Base-by-base conservation (phyloP, 1,139 yeast genomes). In the Geotrichum fermentans region DNA sequence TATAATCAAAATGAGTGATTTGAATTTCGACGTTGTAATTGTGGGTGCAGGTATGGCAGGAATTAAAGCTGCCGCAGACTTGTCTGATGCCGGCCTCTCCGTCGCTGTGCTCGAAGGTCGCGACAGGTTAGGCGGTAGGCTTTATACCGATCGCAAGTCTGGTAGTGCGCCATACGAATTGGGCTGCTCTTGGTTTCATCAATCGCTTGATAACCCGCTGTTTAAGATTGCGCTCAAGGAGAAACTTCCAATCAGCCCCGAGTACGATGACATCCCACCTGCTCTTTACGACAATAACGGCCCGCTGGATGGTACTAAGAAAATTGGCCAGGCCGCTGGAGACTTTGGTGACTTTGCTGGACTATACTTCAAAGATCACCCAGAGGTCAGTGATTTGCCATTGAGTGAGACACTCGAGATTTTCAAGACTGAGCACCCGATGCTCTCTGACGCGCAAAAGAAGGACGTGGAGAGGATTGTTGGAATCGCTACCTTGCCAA, bases 121-220 rank as follows among this genome's bases (percentile, higher is more conserved):
- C 54, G 69, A 71, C 45, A 62, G 85, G 30, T 57, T 78, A 2
- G 89, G 89, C 5, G 89, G 89, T 41, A 57, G 69, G 17, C 52
- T 65, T 26, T 58, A 49, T 50, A 55, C 67, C 5, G 60, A 56
- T 45, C 49, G 61, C 38, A 47, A 53, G 47, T 55, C 59, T 7
- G 62, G 61, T 2, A 28, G 54, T 20, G 56, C 55, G 2, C 64
- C 59, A 20, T 58, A 60, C 43, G 96, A 88, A 64, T 57, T 87
- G 18, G 96, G 96, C 0, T 95, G 94, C 1, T 78, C 88, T 10
- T 88, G 96, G 96, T 85, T 84, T 59, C 96, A 88, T 61, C 96
- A 87, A 60, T 78, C 86, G 0, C 68, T 86, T 47, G 75, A 78
- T 50, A 88, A 88, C 60, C 73, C 74, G 4, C 71, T 84, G 33